Percentiles rank a stretch among this genome's conserved stretches.
Conservation (phyloP, 768 basidiomycete genomes). For the Phylloporus sp. region DNA sequence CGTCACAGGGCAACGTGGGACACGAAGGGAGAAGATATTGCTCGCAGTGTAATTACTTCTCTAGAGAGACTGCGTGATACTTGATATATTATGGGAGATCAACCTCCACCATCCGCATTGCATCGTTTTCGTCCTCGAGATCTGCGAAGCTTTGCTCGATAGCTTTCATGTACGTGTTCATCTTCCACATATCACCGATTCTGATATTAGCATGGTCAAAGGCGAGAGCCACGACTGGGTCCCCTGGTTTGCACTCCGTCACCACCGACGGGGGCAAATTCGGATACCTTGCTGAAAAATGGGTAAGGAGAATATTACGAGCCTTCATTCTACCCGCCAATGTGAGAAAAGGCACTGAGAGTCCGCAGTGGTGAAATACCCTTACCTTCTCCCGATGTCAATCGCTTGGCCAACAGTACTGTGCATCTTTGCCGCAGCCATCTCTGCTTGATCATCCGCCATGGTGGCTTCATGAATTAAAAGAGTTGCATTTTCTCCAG, state of each 20-base stretch:
- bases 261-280: constrained; percentile 60
- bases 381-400: constrained; percentile 65
- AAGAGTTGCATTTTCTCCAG: constrained; percentile 66
- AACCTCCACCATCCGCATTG: constrained; percentile 5
- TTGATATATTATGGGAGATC: constrained; percentile 19
- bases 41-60: constrained; percentile 50
- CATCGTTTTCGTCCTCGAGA: constrained; percentile 42
- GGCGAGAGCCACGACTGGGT: constrained; percentile 64
- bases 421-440: constrained; percentile 77
- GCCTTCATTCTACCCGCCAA: constrained; percentile 69
- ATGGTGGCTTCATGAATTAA: constrained; percentile 95
- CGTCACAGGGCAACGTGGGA: constrained; percentile 16
- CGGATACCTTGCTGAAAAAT: constrained; percentile 93
- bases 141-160: constrained; percentile 62
- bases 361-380: neutral
- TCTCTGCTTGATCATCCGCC: constrained; percentile 74
- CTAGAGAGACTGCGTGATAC: constrained; percentile 35
- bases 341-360: neutral
- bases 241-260: constrained; percentile 17
- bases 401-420: constrained; percentile 90
- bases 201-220: constrained; percentile 75
- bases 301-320: constrained; percentile 81
- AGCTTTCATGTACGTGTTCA: constrained; percentile 69
- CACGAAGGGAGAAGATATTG: constrained; percentile 41
- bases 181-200: constrained; percentile 83